These are phyloP conservation scores for Boletus rex-veris DNA, from an alignment of 768 basidiomycete species.

Conservation along the genomic window DNA sequence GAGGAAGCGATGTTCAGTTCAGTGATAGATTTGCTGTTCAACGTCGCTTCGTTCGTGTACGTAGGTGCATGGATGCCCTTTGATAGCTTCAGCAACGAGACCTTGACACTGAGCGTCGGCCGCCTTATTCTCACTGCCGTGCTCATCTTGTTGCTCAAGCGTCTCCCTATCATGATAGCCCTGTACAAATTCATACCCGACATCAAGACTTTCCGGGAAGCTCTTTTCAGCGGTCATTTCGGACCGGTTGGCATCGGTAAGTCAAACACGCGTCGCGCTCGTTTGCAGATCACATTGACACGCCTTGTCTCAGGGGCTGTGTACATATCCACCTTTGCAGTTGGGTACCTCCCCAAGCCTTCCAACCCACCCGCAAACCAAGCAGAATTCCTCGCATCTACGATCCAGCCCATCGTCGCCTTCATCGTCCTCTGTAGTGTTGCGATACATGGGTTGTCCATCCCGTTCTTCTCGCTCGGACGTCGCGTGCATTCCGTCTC, in stretches of 20 bases:
- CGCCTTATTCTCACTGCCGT: constrained; percentile 81
- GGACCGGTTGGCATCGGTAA: constrained; percentile 80
- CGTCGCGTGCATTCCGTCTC: constrained; percentile 75
- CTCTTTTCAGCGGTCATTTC: constrained; percentile 93
- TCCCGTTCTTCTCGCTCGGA: constrained; percentile 91
- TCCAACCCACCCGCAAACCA: constrained; percentile 49
- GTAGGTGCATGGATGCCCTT: constrained; percentile 99
- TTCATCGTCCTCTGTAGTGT: constrained; percentile 95
- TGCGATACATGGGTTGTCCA: constrained; percentile 83
- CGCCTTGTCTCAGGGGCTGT: constrained; percentile 58
- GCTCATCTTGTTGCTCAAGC: constrained; percentile 73
- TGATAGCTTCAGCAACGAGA: constrained; percentile 61
- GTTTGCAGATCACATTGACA: constrained; percentile 1
- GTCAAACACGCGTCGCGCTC: constrained; percentile 8
- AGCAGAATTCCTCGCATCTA: constrained; percentile 60
- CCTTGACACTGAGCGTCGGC: constrained; percentile 74
- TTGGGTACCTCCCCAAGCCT: constrained; percentile 50
- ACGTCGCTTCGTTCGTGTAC: constrained; percentile 91
- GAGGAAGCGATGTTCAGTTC: constrained; percentile 95
- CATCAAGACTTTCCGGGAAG: constrained; percentile 91
- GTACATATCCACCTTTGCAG: constrained; percentile 87
- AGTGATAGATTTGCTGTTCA: constrained; percentile 95
- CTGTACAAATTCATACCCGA: constrained; percentile 94
- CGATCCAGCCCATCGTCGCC: constrained; percentile 89
- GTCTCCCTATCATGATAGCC: constrained; percentile 80